Evolutionary conservation across 2,329 filamentous ascomycete genomes (phyloP), one percentile per base, ranked within the genome.

Genomic region (Penicillium sp.): DNA sequence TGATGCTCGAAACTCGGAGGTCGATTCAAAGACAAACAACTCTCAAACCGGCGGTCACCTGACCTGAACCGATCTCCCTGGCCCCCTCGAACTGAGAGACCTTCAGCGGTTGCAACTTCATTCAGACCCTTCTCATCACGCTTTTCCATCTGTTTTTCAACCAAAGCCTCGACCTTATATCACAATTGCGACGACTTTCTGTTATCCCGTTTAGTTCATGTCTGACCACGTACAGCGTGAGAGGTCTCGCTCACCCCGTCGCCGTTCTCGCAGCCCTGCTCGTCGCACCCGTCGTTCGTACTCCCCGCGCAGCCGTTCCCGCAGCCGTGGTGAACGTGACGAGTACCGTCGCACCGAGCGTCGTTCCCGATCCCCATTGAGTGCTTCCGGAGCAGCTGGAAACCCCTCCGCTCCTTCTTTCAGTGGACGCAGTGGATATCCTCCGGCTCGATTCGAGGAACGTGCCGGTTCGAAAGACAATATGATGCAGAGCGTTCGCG

Each of bases 401-500:
- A 80, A 82, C 68, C 27, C 34, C 11, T 80, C 84, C 73, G 82
- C 81, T 69, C 77, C 77, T 63, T 72, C 70, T 60, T 77, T 76
- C 72, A 72, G 72, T 66, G 73, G 75, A 55, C 87, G 82, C 74
- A 78, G 77, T 71, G 82, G 80, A 70, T 81, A 80, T 65, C 80
- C 82, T 64, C 83, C 86, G 36, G 60, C 73, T 72, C 84, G 91
- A 74, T 88, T 84, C 74, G 92, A 97, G 72, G 90, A 95, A 66
- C 85, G 90, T 65, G 78, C 82, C 56, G 84, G 80, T 56, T 87
- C 87, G 65, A 91, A 93, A 75, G 90, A 95, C 75, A 86, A 90
- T 72, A 96, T 95, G 89, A 95, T 97, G 89, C 87, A 84, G 75
- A 90, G 83, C 69, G 86, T 96, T 64, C 86, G 90, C 69, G 93